Conservation (phyloP, 2,329 filamentous ascomycete genomes). For the Beauveria medogensis region DNA sequence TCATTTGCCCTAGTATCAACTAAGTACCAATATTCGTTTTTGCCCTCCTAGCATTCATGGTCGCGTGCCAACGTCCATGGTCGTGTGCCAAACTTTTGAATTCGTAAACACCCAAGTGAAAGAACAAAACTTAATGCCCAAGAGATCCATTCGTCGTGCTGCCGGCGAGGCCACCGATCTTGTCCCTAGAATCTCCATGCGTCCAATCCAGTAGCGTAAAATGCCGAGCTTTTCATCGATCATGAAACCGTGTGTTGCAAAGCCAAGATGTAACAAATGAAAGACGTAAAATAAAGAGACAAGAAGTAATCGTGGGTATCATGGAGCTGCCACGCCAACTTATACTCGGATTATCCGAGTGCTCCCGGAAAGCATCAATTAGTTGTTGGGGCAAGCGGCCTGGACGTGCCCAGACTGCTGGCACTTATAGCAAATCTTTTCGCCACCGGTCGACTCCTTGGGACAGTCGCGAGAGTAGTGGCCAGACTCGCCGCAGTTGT, state of each 20-base stretch:
- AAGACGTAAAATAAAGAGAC: slow-evolving; percentile 20
- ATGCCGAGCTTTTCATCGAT: slow-evolving; percentile 9
- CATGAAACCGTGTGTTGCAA: slow-evolving; percentile 5
- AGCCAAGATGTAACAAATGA: slow-evolving; percentile 9
- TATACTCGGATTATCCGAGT: slow-evolving; percentile 16
- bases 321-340: slow-evolving; percentile 34
- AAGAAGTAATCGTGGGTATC: slow-evolving; percentile 32
- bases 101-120: slow-evolving; percentile 7
- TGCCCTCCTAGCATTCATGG: neutral
- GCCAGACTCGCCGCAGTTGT: slow-evolving; percentile 93
- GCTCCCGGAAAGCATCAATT: slow-evolving; percentile 21
- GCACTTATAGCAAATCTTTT: slow-evolving; percentile 99
- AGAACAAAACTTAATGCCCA: slow-evolving; percentile 8
- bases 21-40: neutral
- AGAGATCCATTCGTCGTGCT: slow-evolving; percentile 1
- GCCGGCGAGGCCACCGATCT: slow-evolving; percentile 8
- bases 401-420: slow-evolving; percentile 81
- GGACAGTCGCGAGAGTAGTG: slow-evolving; percentile 95
- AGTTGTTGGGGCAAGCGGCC: slow-evolving; percentile 82
- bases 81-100: slow-evolving; percentile 9
- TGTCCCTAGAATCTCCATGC: neutral
- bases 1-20: slow-evolving; percentile 7
- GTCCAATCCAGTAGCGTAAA: neutral
- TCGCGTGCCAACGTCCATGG: slow-evolving; percentile 4
- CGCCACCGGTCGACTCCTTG: slow-evolving; percentile 74